These are phyloP conservation scores for Plasmodium gaboni DNA, from an alignment of 169 alveolate genomes.

Conservation along the genomic window DNA sequence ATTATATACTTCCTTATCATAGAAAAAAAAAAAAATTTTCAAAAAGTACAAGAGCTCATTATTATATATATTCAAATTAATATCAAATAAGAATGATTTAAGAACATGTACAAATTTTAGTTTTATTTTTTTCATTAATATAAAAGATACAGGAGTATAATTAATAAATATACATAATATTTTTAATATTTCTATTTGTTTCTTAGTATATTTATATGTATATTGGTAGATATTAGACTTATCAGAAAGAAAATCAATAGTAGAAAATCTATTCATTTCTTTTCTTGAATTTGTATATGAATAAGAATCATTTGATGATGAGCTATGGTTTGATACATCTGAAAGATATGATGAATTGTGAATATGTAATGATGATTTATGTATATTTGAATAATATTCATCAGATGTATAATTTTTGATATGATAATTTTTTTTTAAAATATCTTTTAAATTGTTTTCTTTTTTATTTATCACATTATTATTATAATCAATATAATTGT, in stretches of 20 bases:
- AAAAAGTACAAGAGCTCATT: slow-evolving; percentile 54
- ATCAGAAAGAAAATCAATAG: slow-evolving; percentile 19
- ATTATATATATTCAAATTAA: slow-evolving; percentile 32
- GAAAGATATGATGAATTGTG: too few species aligned
- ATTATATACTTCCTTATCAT: slow-evolving; percentile 49
- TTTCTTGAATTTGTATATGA: too few species aligned
- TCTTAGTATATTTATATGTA: slow-evolving; percentile 43
- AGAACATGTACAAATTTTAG: slow-evolving; percentile 16
- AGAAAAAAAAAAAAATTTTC: slow-evolving; percentile 50
- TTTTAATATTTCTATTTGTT: slow-evolving; percentile 61
- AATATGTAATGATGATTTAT: too few species aligned
- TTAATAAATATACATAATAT: slow-evolving; percentile 56
- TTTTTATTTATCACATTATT: too few species aligned
- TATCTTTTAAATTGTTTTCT: too few species aligned
- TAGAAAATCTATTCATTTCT: slow-evolving; percentile 17
- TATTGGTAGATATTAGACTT: not conserved
- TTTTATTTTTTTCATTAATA: slow-evolving; percentile 40
- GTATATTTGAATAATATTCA: too few species aligned
- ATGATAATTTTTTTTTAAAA: too few species aligned
- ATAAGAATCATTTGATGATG: too few species aligned
- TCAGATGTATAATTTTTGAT: too few species aligned
- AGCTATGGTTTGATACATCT: not conserved
- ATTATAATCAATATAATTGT: not conserved
- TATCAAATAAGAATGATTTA: slow-evolving; percentile 31
- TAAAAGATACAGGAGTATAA: slow-evolving; percentile 69